Base-by-base conservation (phyloP, 768 basidiomycete genomes). In the Mrakia frigida region DNA sequence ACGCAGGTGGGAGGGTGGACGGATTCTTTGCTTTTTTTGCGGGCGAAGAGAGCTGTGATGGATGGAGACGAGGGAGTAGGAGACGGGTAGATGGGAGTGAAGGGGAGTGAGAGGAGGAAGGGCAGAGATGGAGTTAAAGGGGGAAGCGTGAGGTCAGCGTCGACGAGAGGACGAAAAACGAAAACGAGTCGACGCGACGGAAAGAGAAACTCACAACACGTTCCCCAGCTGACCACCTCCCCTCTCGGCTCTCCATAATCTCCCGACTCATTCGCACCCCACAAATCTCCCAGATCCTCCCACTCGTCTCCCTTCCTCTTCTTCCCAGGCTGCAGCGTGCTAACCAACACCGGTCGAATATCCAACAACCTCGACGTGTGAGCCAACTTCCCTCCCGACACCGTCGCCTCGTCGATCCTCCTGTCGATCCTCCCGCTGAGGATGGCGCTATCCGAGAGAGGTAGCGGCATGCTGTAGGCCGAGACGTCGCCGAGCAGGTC, bases 311-410 rank as follows among this genome's bases (percentile, higher is more conserved):
- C 85, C 78, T 87, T 88, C 86, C 89, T 90, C 78, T 90, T 89
- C 80, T 87, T 90, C 7, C 91, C 88, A 9, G 96, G 97, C 79
- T 93, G 87, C 50, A 98, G 84, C 65, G 94, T 88, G 14, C 93
- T 90, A 46, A 98, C 86, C 37, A 99, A 87, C 2, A 93, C 90
- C 2, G 94, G 93, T 81, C 91, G 92, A 50, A 86, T 85, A 74
- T 88, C 86, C 90, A 97, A 92, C 82, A 96, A 90, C 75, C 87
- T 86, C 35, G 89, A 90, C 63, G 89, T 87, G 37, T 92, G 90
- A 35, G 88, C 88, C 37, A 98, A 84, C 78, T 91, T 92, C 41
- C 89, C 89, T 75, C 89, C 89, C 23, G 76, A 79, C 0, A 88
- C 88, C 11, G 89, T 81, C 10, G 84, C 87, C 71, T 94, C 94